Evolutionary conservation across 345 rosid species (phyloP).

Genomic region (Fremontodendron californicum): DNA sequence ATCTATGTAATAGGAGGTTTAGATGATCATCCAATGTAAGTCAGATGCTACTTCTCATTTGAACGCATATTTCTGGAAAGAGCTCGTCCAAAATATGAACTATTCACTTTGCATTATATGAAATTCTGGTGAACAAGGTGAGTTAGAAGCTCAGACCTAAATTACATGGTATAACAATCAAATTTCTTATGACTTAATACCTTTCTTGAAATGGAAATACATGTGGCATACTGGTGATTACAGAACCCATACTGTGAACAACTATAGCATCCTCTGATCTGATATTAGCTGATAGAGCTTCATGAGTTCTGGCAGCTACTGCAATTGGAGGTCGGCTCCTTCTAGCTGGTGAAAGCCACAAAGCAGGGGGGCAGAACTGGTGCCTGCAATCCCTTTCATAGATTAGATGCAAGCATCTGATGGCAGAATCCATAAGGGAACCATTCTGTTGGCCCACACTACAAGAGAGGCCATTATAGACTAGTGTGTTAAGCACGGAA

Average conservation of each 20-base stretch:
- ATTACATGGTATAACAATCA: not conserved
- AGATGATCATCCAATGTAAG: not conserved
- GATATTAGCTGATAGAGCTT: constrained; percentile 42
- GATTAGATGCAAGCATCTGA: constrained; percentile 83
- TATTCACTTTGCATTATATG: not conserved
- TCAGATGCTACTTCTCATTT: not conserved
- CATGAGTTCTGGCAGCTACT: constrained; percentile 86
- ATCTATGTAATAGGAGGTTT: not conserved
- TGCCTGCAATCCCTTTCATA: constrained; percentile 97
- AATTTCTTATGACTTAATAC: constrained; percentile 27
- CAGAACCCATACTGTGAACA: constrained; percentile 56
- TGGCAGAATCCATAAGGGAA: constrained; percentile 78
- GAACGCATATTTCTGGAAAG: not conserved
- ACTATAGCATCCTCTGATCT: constrained; percentile 45
- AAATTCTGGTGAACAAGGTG: not conserved
- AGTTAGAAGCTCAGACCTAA: not conserved
- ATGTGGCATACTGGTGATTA: constrained; percentile 75
- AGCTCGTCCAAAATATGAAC: not conserved
- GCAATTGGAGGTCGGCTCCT: constrained; percentile 78
- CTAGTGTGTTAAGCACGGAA: constrained; percentile 81
- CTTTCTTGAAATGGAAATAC: constrained; percentile 98
- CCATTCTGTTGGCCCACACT: constrained; percentile 45
- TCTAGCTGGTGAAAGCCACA: constrained; percentile 97
- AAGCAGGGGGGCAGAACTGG: constrained; percentile 69
- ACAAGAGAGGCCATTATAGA: constrained; percentile 66